Evolutionary conservation across 371 early-diverging fungal genomes (phyloP).

Genomic region (Zychaea mexicana): DNA sequence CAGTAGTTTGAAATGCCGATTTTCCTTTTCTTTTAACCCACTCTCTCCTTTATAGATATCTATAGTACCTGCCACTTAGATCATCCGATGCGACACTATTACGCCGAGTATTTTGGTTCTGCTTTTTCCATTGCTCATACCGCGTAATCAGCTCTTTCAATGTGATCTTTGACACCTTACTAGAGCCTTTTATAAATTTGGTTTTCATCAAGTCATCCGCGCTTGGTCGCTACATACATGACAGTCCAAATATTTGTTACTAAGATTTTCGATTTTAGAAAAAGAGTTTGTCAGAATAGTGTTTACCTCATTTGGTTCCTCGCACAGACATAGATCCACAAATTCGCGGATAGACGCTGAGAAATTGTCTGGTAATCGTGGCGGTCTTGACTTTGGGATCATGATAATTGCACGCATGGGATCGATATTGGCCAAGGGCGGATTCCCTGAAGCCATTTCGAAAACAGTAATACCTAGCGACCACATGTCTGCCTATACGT

Average conservation of each 20-base stretch:
- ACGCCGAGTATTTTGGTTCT: constrained; percentile 42
- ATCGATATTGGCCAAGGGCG: constrained; percentile 92
- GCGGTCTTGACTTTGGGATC: constrained; percentile 79
- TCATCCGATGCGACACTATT: constrained; percentile 45
- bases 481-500: constrained; percentile 83
- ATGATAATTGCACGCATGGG: constrained; percentile 90
- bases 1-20: background rate
- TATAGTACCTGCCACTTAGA: constrained; percentile 40
- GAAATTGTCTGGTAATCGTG: constrained; percentile 73
- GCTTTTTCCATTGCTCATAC: constrained; percentile 56
- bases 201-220: constrained; percentile 63
- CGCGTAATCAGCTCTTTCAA: constrained; percentile 52
- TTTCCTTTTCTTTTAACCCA: background rate
- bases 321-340: constrained; percentile 83
- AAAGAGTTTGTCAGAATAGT: background rate
- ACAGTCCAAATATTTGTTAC: background rate
- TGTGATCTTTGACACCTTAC: constrained; percentile 44
- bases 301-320: constrained; percentile 82
- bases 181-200: constrained; percentile 56
- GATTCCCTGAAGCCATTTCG: constrained; percentile 94
- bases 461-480: constrained; percentile 96
- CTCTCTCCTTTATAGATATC: background rate
- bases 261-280: background rate
- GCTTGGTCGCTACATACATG: constrained; percentile 47
- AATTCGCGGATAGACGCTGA: constrained; percentile 87